These are phyloP conservation scores for Penicillium canescens DNA, from an alignment of 495 filamentous ascomycete genomes.

Conservation along the genomic window DNA sequence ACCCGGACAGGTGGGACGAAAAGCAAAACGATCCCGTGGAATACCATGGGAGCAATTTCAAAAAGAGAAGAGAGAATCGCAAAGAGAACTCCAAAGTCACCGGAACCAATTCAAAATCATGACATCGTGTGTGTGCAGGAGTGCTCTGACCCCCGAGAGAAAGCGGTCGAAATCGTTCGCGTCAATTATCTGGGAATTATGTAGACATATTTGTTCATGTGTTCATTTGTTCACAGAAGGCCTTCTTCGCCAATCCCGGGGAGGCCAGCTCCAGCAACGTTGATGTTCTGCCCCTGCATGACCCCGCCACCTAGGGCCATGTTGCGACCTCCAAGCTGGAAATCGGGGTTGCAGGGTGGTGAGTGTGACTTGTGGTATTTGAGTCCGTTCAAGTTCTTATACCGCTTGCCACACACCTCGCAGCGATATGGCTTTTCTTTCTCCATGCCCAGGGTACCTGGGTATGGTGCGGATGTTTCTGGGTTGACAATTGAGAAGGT, in stretches of 20 bases:
- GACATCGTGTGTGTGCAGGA: slow-evolving; percentile 22
- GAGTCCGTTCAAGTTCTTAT: slow-evolving; percentile 97
- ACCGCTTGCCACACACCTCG: slow-evolving; percentile 94
- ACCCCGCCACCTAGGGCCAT: slow-evolving; percentile 46
- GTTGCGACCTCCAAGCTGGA: slow-evolving; percentile 45
- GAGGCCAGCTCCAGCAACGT: slow-evolving; percentile 52
- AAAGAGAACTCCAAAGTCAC: slow-evolving; percentile 25
- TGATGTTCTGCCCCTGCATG: slow-evolving; percentile 54
- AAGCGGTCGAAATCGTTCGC: slow-evolving; percentile 23
- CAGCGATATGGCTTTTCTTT: slow-evolving; percentile 99
- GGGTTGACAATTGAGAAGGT: slow-evolving; percentile 99
- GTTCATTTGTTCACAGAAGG: slow-evolving; percentile 34
- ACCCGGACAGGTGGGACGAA: slow-evolving; percentile 4
- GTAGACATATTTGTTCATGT: slow-evolving; percentile 11
- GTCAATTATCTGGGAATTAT: slow-evolving; percentile 27
- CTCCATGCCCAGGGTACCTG: slow-evolving; percentile 97
- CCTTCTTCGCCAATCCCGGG: slow-evolving; percentile 54
- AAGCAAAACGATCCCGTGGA: neutral
- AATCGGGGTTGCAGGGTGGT: slow-evolving; percentile 64
- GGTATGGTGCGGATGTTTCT: slow-evolving; percentile 88
- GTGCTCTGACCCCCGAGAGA: slow-evolving; percentile 4
- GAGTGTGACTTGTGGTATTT: slow-evolving; percentile 92
- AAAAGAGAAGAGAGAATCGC: slow-evolving; percentile 9
- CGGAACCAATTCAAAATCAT: slow-evolving; percentile 23
- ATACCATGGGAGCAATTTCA: neutral